Evolutionary conservation across 768 basidiomycete genomes (phyloP), one percentile per base, ranked within the genome.

Genomic region (Baorangia bicolor): DNA sequence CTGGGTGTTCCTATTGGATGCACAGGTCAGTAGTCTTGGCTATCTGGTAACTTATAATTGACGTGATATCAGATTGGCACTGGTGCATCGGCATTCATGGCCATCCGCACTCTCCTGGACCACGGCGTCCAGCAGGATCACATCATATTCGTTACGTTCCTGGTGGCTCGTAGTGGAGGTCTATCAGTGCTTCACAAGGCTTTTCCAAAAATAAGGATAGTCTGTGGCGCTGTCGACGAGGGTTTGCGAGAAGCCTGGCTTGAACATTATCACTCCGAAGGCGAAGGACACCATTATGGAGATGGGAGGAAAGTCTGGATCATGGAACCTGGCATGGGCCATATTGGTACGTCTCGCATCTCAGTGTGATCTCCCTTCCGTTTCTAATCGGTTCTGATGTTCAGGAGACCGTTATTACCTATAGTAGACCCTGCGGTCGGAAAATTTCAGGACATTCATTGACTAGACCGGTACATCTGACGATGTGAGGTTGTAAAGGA

Each of bases 61-160:
- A 44, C 41, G 18, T 41, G 47, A n/a, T 49, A 55, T 39, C 48
- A 96, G 87, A 93, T 98, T 69, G 94, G 92, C 7, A 98, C 96
- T 0, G 96, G 88, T 5, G 94, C 95, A 0, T 85, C 92, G 4
- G 87, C 88, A 20, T 90, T 98, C 70, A 98, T 98, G 96, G 88
- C 94, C 0, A 91, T 99, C 57, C 88, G 96, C 28, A 83, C 96
- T 12, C 76, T 98, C 11, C 80, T 98, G 18, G 96, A 99, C 68
- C 96, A 99, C 62, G 94, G 96, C 13, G 86, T 96, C 18, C 81
- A 70, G 52, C 83, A 94, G 69, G 84, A 88, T 56, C 85, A 83
- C 63, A 95, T 97, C 61, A 84, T 97, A 53, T 95, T 95, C 65
- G 83, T 94, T 14, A 88, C 93, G 0, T 93, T 96, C 74, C 78